phyloP scores from a whole-genome alignment of 192 early-diverging fungal species.

The Cetraspora pellucida region DNA sequence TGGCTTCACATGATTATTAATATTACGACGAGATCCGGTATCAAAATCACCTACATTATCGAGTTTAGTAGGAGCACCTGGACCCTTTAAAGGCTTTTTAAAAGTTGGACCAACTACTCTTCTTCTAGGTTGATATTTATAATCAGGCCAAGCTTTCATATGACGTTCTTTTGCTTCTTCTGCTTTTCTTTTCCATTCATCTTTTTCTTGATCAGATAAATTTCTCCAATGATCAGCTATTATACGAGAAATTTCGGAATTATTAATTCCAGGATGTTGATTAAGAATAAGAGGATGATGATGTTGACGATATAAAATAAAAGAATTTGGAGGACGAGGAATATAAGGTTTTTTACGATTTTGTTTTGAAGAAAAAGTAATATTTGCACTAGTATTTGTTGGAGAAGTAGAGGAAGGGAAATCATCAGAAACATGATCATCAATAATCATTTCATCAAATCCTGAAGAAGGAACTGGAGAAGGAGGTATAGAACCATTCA shows the following conservation, averaged over 20 bases:
- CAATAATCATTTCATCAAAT: conserved; percentile 22
- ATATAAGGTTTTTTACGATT: conserved; percentile 34
- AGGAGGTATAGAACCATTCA: background rate
- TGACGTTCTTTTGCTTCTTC: conserved; percentile 35
- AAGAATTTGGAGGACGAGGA: conserved; percentile 35
- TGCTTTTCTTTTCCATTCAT: conserved; percentile 34
- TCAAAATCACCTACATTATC: background rate
- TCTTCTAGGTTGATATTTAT: conserved; percentile 36
- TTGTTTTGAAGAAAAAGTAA: conserved; percentile 21
- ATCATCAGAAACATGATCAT: conserved; percentile 23
- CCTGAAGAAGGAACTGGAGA: conserved; percentile 10
- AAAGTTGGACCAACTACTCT: conserved; percentile 32
- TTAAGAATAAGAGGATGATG: conserved; percentile 34
- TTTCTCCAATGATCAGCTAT: conserved; percentile 35
- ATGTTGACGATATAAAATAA: conserved; percentile 36
- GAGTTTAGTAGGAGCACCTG: background rate
- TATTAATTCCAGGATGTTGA: conserved; percentile 35
- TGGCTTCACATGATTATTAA: background rate
- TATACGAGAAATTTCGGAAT: conserved; percentile 32
- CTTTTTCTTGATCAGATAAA: conserved; percentile 24
- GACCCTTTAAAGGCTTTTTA: conserved; percentile 20
- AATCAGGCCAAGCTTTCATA: conserved; percentile 35
- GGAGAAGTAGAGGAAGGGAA: conserved; percentile 1
- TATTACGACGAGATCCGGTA: conserved; percentile 1
- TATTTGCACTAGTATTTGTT: background rate